Base-by-base conservation (phyloP, 78 protist species). In the Chrysochromulina tobinii region DNA sequence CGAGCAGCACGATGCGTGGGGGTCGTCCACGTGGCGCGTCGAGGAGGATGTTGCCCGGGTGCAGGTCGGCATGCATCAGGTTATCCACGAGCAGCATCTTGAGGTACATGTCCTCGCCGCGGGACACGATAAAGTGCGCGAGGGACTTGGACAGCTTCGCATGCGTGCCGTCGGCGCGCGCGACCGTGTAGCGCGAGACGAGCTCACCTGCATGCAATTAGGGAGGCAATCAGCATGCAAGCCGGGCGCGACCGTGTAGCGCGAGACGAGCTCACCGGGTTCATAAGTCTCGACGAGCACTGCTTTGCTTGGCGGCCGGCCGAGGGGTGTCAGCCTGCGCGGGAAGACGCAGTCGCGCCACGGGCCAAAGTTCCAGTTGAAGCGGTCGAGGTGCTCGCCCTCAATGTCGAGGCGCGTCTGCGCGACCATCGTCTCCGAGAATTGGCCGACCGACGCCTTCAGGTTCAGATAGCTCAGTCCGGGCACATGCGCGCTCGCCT, bases 251-350 rank as follows among this genome's bases (percentile, higher is more conserved):
- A 17, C 7, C 3, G 79, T 69, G 51, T 38, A 69, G 14, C 12
- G 21, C 12, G 79, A 69, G 54, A 69, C 79, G 53, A 69, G 79
- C 79, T 69, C 79, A 4, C 84, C 94, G 3, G 4, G 38, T 75
- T 84, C 89, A 61, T 17, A 91, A 4, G 91, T 58, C 81, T 93
- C 94, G 17, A 91, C 68, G 67, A 93, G 73, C 15, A 93, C 93
- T 17, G 53, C 64, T 27, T 50, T 4, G 5, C 53, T 55, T 6
- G 58, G 20, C 50, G 15, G 12, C 8, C n/a, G 48, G 51, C 86
- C 89, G 25, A 3, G 25, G 48, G 67, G 67, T 61, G 67, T 17
- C 67, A 11, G 67, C 67, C n/a, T 38, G 38, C 38, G 38, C 38
- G 94, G 94, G 79, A 93, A 93, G 84, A 0, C 7, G 50, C 69